Percentiles rank a stretch among this genome's conserved stretches.
These are phyloP conservation scores for Yamadazyma endophytica DNA, from an alignment of 805 yeast species.

Conservation along the genomic window DNA sequence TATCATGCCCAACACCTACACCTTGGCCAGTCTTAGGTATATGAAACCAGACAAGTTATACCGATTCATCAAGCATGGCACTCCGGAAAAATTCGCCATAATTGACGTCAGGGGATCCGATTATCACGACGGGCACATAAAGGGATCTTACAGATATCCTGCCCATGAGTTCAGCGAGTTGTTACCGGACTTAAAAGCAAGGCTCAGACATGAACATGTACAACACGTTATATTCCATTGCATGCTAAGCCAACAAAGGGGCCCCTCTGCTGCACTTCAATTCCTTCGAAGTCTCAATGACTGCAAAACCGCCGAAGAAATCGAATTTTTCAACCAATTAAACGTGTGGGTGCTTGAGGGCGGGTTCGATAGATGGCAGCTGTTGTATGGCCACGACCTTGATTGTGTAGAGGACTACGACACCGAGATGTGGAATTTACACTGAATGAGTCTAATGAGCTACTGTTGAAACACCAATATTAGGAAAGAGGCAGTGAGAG, in stretches of 20 bases:
- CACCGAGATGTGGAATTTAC: constrained; percentile 29
- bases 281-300: constrained; percentile 47
- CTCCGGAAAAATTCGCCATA: constrained; percentile 44
- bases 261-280: constrained; percentile 77
- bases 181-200: constrained; percentile 33
- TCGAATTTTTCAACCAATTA: constrained; percentile 27
- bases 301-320: constrained; percentile 17
- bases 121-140: constrained; percentile 72
- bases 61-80: constrained; percentile 42
- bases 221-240: constrained; percentile 82
- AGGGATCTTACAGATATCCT: constrained; percentile 53
- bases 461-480: too few relatives aligned
- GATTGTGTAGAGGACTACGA: constrained; percentile 52
- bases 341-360: constrained; percentile 72
- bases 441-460: too few relatives aligned
- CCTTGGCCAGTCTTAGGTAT: constrained; percentile 43
- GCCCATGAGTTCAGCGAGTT: constrained; percentile 39
- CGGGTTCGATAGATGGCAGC: constrained; percentile 86
- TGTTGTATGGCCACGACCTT: constrained; percentile 61
- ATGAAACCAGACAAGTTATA: constrained; percentile 43
- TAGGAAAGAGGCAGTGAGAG: too few relatives aligned
- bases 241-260: constrained; percentile 85
- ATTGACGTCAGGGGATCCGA: constrained; percentile 88
- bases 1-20: constrained; percentile 11
- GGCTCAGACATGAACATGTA: constrained; percentile 25